phyloP scores from a whole-genome alignment of 2,329 filamentous ascomycete genomes.

The Fusarium torreyae region DNA sequence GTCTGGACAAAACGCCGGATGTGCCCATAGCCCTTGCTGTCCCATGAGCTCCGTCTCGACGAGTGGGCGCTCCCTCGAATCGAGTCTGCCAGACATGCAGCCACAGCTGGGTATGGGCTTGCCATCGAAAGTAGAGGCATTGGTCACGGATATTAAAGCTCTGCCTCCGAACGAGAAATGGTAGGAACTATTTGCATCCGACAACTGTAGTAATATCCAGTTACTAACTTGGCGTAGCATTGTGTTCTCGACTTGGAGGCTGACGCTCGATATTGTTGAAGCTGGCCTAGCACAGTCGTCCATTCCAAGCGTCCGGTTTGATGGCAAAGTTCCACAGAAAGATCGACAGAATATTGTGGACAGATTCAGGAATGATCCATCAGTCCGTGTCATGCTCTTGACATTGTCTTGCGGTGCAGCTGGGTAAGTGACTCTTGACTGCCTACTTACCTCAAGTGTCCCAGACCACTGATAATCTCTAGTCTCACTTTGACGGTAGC shows the following conservation, averaged over 20 bases:
- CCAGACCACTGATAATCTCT: not conserved
- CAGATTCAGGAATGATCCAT: constrained; percentile 57
- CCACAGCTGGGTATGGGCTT: constrained; percentile 6
- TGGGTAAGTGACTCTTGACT: constrained; percentile 56
- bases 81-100: not conserved
- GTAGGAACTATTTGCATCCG: constrained; percentile 36
- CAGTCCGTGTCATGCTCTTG: constrained; percentile 61
- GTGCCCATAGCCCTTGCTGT: constrained; percentile 48
- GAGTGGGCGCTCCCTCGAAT: constrained; percentile 45
- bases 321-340: constrained; percentile 62
- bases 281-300: constrained; percentile 54
- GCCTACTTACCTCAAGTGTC: no score
- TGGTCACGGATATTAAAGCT: constrained; percentile 53
- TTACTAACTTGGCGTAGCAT: constrained; percentile 54
- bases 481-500: constrained; percentile 65
- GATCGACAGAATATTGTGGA: constrained; percentile 59
- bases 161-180: constrained; percentile 53
- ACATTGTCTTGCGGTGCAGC: constrained; percentile 68
- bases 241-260: constrained; percentile 67
- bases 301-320: constrained; percentile 60
- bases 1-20: constrained; percentile 10
- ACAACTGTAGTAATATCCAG: not conserved
- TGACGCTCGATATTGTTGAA: constrained; percentile 64
- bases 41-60: constrained; percentile 47
- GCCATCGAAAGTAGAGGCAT: constrained; percentile 54